These are phyloP conservation scores for Cutaneotrichosporon sp. DNA, from an alignment of 1,284 basidiomycete genomes.

Conservation along the genomic window DNA sequence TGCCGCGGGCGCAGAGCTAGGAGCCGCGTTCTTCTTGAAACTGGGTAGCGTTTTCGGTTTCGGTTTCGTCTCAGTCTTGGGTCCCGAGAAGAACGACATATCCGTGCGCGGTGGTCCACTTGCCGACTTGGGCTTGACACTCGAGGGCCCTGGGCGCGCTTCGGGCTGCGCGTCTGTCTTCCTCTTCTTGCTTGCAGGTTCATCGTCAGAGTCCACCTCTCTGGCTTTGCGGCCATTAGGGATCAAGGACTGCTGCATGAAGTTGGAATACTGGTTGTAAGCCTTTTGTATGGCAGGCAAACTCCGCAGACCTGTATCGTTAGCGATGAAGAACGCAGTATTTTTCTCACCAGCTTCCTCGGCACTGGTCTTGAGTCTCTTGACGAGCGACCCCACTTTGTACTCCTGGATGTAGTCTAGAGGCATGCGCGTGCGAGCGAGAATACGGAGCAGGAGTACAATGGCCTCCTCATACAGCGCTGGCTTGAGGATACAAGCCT, in stretches of 20 bases:
- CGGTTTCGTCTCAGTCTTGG: constrained; percentile 18
- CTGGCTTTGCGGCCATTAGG: constrained; percentile 9
- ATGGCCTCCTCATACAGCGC: constrained; percentile 27
- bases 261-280: constrained; percentile 18
- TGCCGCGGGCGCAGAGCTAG: background rate
- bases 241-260: constrained; percentile 14
- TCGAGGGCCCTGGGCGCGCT: background rate
- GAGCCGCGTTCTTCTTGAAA: constrained; percentile 23
- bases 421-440: constrained; percentile 36
- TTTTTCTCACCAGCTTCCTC: constrained; percentile 20
- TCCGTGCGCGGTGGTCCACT: constrained; percentile 5
- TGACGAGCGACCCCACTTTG: constrained; percentile 21
- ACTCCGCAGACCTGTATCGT: constrained; percentile 1
- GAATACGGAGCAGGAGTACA: constrained; percentile 17
- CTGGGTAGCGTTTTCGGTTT: constrained; percentile 14
- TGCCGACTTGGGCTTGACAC: background rate
- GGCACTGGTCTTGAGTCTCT: constrained; percentile 11
- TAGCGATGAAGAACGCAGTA: background rate
- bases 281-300: constrained; percentile 20
- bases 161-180: constrained; percentile 18
- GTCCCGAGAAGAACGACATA: constrained; percentile 35
- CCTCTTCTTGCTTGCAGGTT: constrained; percentile 17
- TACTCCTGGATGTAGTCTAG: constrained; percentile 24
- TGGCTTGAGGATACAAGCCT: constrained; percentile 16
- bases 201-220: constrained; percentile 4